phyloP scores from a whole-genome alignment of 768 basidiomycete species.

The Tulasnella sp. region DNA sequence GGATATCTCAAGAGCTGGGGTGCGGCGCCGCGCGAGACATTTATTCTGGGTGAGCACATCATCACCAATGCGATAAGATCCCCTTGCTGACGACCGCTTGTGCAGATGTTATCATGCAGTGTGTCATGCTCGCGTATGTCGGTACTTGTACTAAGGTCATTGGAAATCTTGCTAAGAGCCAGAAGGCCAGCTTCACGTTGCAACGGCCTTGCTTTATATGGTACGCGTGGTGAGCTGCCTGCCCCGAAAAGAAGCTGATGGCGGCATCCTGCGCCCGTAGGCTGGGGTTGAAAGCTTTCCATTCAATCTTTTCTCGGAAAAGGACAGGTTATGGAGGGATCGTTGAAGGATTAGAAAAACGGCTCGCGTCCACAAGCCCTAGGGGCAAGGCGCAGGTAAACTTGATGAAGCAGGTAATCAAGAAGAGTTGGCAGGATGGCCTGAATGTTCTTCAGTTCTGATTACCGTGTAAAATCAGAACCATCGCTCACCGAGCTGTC shows the following conservation, averaged over 20 bases:
- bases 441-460: no score
- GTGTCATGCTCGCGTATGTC: conserved; percentile 46
- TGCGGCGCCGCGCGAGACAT: conserved; percentile 26
- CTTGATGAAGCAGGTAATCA: no score
- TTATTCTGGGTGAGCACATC: conserved; percentile 43
- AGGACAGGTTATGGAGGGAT: conserved; percentile 27
- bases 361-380: background rate
- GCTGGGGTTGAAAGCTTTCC: conserved; percentile 76
- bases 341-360: conserved; percentile 1
- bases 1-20: conserved; percentile 49
- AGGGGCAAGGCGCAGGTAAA: no score
- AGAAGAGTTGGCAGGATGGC: no score
- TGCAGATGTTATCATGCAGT: conserved; percentile 51
- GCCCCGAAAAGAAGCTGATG: no score
- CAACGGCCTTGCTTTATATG: conserved; percentile 47
- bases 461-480: no score
- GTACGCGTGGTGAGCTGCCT: conserved; percentile 32
- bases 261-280: no score
- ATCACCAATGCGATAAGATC: background rate
- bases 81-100: background rate
- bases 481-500: no score
- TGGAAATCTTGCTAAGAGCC: conserved; percentile 32
- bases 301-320: conserved; percentile 47
- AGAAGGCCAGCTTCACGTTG: conserved; percentile 35
- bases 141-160: conserved; percentile 39